Evolutionary conservation across 164 flowering plant genomes (phyloP).

Genomic region (Vitis amurensis): DNA sequence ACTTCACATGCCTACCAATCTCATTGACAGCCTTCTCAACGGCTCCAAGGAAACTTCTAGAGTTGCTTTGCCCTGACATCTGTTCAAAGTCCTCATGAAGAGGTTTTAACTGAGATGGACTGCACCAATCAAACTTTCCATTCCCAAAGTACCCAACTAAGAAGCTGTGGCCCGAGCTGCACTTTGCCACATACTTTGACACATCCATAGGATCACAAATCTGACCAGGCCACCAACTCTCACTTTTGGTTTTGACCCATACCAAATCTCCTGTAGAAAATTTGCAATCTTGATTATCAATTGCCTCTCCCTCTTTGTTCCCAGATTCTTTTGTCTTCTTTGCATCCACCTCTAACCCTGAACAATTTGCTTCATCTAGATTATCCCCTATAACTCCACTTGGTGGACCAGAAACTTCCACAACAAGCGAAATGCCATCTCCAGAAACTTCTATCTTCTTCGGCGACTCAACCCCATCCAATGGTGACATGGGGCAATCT

Average conservation of each 20-base stretch:
- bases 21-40: conserved; percentile 38
- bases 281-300: background rate
- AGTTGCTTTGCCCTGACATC: conserved; percentile 23
- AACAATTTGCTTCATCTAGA: background rate
- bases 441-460: conserved; percentile 17
- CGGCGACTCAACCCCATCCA: conserved; percentile 6
- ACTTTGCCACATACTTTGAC: conserved; percentile 29
- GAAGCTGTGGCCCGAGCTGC: conserved; percentile 23
- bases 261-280: conserved; percentile 46
- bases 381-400: background rate
- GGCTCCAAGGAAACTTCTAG: conserved; percentile 34
- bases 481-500: background rate
- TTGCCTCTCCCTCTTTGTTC: background rate
- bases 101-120: conserved; percentile 30
- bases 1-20: conserved; percentile 26
- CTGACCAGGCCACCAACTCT: conserved; percentile 71
- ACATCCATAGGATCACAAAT: conserved; percentile 41
- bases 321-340: background rate
- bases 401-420: conserved; percentile 20
- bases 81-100: conserved; percentile 32
- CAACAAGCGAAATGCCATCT: conserved; percentile 22
- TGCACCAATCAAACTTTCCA: conserved; percentile 29
- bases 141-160: conserved; percentile 40
- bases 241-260: conserved; percentile 52
- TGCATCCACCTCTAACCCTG: background rate